Base-by-base conservation (phyloP, 1,284 basidiomycete genomes). In the Ustilago hordei region DNA sequence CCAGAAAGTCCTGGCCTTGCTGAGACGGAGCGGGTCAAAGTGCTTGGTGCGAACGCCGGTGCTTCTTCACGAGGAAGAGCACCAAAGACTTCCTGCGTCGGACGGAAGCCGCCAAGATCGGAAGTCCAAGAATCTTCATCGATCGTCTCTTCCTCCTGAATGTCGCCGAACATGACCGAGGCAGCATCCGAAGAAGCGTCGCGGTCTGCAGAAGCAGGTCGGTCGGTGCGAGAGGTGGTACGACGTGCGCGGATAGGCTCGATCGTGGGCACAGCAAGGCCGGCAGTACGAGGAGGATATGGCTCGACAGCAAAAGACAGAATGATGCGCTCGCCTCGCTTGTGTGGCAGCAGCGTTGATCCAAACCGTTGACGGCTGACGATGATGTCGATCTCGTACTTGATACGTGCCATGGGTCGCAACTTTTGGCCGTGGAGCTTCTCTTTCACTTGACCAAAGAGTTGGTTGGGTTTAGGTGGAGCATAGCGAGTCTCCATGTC, bases 361-460 rank as follows among this genome's bases (percentile, higher is more conserved):
- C 71, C 75, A 34, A 78, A 64, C 1, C 75, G 58, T 60, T 74
- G 75, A 23, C 75, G 55, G 45, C 70, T 78, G 47, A 78, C 75
- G 19, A 78, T 78, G 54, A 78, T 69, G 35, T 78, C 75, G 41
- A 78, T 78, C 59, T 78, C 75, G 56, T 78, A 78, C 64, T 78
- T 78, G 70, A 78, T 78, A 0, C 60, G 55, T 15, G 75, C 75
- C 75, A 78, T 78, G 1, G 75, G 75, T 48, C 75, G 60, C 36
- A 74, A 53, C 56, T 74, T 74, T 17, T 78, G 75, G 31, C 75
- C 70, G 28, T 71, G 64, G 4, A 74, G 59, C 54, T 59, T 78
- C 15, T 78, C 71, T 23, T 58, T 61, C 48, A 70, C 75, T 19
- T 69, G 67, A 13, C 62, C 71, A 28, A 78, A 69, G 34, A 70